Evolutionary conservation across 768 basidiomycete species (phyloP).

Genomic region (Guyanaporus albipodus): DNA sequence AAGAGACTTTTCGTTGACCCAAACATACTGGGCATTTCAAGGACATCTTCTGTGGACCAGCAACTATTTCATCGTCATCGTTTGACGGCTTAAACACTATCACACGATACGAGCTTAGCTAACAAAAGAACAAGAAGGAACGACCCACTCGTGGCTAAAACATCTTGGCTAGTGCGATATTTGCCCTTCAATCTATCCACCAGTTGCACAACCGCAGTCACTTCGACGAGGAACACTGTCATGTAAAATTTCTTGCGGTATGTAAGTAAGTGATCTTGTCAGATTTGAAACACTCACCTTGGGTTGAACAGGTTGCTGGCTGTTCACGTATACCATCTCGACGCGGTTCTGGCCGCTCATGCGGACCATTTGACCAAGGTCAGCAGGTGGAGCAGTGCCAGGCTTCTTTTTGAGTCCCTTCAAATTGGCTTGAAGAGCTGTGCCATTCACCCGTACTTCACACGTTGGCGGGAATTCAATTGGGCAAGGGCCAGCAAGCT

Average conservation of each 20-base stretch:
- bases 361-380: constrained; percentile 45
- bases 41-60: constrained; percentile 86
- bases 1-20: background rate
- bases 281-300: constrained; percentile 48
- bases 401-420: constrained; percentile 95
- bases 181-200: constrained; percentile 69
- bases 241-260: constrained; percentile 89
- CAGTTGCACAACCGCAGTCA: constrained; percentile 63
- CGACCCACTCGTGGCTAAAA: constrained; percentile 63
- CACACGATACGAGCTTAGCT: constrained; percentile 1
- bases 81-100: constrained; percentile 55
- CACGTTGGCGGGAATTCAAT: constrained; percentile 91
- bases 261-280: constrained; percentile 5
- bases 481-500: constrained; percentile 53
- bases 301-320: constrained; percentile 66
- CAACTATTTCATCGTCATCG: constrained; percentile 89
- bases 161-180: constrained; percentile 56
- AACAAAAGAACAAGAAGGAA: background rate
- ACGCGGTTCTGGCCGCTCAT: constrained; percentile 55
- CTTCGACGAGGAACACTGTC: constrained; percentile 79
- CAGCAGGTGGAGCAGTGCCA: constrained; percentile 89
- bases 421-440: constrained; percentile 65
- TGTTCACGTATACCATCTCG: constrained; percentile 90
- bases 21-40: constrained; percentile 86
- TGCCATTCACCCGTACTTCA: constrained; percentile 83